These are phyloP conservation scores for Yamadazyma sp. DNA, from an alignment of 1,139 yeast species.

Conservation along the genomic window DNA sequence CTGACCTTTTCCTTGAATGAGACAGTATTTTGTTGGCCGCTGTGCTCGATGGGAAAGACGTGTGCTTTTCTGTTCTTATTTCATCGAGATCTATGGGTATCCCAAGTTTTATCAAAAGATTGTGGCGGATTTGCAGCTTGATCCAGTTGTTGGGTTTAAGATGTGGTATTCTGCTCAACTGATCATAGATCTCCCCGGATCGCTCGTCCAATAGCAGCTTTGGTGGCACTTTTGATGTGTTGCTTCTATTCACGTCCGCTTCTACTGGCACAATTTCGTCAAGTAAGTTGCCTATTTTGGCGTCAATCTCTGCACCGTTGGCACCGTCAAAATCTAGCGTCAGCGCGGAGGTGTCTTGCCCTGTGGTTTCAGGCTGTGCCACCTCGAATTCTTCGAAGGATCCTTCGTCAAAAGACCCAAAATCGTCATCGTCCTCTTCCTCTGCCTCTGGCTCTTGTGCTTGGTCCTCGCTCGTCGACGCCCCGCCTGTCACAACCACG, in stretches of 20 bases:
- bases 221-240: not conserved
- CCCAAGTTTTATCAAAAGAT: conserved; percentile 42
- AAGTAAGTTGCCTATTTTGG: conserved; percentile 20
- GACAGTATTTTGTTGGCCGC: not conserved
- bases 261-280: conserved; percentile 20
- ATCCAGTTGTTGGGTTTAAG: conserved; percentile 59
- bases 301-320: conserved; percentile 10
- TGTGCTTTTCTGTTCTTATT: conserved; percentile 9
- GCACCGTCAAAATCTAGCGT: conserved; percentile 17
- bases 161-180: conserved; percentile 41
- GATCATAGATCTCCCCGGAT: conserved; percentile 29
- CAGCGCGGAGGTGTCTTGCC: not conserved
- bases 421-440: conserved; percentile 28
- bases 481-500: too few relatives aligned
- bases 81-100: conserved; percentile 20
- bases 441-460: conserved; percentile 6
- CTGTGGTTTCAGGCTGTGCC: conserved; percentile 12
- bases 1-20: conserved; percentile 20
- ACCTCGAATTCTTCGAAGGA: conserved; percentile 31
- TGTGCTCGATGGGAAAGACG: not conserved
- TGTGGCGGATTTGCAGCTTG: conserved; percentile 55
- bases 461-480: too few relatives aligned
- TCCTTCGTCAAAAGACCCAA: conserved; percentile 45
- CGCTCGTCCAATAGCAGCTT: conserved; percentile 22
- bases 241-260: not conserved